These are phyloP conservation scores for Epichloe scottii DNA, from an alignment of 2,329 filamentous ascomycete species.

Conservation along the genomic window DNA sequence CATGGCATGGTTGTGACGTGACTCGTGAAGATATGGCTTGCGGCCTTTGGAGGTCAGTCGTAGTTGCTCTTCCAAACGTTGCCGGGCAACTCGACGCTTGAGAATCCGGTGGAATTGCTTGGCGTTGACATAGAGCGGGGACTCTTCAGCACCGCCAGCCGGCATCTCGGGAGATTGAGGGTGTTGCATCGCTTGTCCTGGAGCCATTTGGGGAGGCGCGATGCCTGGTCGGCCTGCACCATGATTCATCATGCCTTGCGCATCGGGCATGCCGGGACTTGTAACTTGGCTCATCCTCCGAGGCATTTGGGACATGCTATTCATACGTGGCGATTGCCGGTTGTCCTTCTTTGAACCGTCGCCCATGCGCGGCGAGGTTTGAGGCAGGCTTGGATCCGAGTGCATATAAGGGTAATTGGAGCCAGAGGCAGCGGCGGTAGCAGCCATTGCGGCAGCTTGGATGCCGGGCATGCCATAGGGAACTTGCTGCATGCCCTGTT, in stretches of 20 bases:
- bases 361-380: slow-evolving; percentile 66
- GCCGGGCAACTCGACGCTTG: slow-evolving; percentile 83
- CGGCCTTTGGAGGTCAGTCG: slow-evolving; percentile 87
- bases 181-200: slow-evolving; percentile 52
- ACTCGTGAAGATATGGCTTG: slow-evolving; percentile 95
- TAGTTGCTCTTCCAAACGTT: slow-evolving; percentile 85
- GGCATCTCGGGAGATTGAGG: slow-evolving; percentile 72
- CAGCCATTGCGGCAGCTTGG: slow-evolving; percentile 84
- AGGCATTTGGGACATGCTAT: slow-evolving; percentile 45
- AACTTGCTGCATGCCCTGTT: slow-evolving; percentile 54
- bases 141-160: slow-evolving; percentile 65
- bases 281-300: slow-evolving; percentile 67
- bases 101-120: slow-evolving; percentile 98
- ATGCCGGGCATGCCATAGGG: slow-evolving; percentile 67
- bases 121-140: slow-evolving; percentile 92
- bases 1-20: slow-evolving; percentile 97
- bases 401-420: slow-evolving; percentile 62
- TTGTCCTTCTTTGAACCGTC: slow-evolving; percentile 60
- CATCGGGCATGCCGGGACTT: slow-evolving; percentile 61
- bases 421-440: slow-evolving; percentile 81
- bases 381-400: slow-evolving; percentile 54
- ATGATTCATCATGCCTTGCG: slow-evolving; percentile 67
- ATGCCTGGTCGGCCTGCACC: slow-evolving; percentile 36
- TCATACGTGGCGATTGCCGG: slow-evolving; percentile 68
- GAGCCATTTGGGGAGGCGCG: slow-evolving; percentile 45